Evolutionary conservation across 345 rosid genomes (phyloP).

Genomic region (Reutealis trisperma): DNA sequence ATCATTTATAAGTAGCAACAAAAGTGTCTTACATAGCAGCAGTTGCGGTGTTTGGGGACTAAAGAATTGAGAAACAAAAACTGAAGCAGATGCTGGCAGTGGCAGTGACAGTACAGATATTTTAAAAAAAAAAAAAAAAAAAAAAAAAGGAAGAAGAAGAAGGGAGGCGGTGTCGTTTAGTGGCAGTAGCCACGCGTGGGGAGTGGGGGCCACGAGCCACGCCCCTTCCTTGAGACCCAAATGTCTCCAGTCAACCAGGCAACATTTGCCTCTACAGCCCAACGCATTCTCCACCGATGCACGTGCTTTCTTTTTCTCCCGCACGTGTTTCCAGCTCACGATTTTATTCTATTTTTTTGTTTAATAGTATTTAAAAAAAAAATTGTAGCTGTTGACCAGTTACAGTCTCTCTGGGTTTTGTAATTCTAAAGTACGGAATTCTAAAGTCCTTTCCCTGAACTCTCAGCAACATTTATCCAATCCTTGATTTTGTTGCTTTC

Average conservation of each 20-base stretch:
- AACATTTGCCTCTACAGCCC: constrained; percentile 5
- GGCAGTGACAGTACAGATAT: not conserved
- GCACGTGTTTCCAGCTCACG: constrained; percentile 22
- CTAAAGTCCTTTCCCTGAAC: not conserved
- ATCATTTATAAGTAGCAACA: too few relatives aligned
- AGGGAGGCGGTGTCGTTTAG: constrained; percentile 22
- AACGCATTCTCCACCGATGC: not conserved
- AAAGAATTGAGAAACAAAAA: not conserved
- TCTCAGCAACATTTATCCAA: constrained; percentile 7
- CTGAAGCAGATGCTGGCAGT: constrained; percentile 4
- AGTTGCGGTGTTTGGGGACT: too few relatives aligned
- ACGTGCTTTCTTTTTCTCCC: not conserved
- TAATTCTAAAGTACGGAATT: constrained; percentile 8
- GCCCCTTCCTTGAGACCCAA: not conserved
- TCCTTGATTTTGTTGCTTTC: not conserved
- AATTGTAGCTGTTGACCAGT: not conserved
- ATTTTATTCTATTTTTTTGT: not conserved
- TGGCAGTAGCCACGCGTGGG: constrained; percentile 5
- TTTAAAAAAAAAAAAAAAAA: too few relatives aligned
- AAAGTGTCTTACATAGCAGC: too few relatives aligned
- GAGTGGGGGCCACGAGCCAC: not conserved
- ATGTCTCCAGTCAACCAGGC: constrained; percentile 26
- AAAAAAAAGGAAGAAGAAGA: too few relatives aligned
- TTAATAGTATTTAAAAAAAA: not conserved
- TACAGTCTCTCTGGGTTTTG: not conserved